Evolutionary conservation across 139 green algal genomes (phyloP).

Genomic region (Closterium sp.): DNA sequence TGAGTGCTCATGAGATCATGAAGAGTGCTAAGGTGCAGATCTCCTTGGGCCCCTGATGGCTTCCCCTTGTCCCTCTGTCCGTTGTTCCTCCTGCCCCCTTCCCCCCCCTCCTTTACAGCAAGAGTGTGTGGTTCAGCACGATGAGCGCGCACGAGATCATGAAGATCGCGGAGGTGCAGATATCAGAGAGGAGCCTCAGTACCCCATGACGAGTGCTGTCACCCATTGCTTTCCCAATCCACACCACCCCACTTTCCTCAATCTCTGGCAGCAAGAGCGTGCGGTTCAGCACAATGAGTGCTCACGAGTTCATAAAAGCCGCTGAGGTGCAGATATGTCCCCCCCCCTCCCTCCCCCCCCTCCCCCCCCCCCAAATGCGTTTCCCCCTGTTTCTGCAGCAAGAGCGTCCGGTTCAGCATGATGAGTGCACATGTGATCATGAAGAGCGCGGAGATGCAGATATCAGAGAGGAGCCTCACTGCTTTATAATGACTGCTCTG

Average conservation of each 20-base stretch:
- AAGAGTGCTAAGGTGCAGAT: conserved; percentile 63
- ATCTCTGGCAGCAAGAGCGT: conserved; percentile 57
- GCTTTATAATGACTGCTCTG: too few relatives aligned
- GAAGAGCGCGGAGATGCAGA: conserved; percentile 77
- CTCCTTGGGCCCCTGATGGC: too few relatives aligned
- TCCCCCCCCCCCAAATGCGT: too few relatives aligned
- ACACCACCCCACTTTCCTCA: too few relatives aligned
- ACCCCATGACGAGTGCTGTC: too few relatives aligned
- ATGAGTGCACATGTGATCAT: conserved; percentile 83
- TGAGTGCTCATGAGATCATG: conserved; percentile 80
- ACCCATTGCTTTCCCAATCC: too few relatives aligned
- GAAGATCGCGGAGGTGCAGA: conserved; percentile 77
- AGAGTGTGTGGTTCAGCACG: conserved; percentile 77
- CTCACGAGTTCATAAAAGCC: conserved; percentile 79
- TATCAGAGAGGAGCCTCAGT: conserved; percentile 47
- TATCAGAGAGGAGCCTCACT: conserved; percentile 47
- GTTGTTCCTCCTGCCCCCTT: not conserved
- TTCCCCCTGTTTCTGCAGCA: too few relatives aligned
- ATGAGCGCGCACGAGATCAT: conserved; percentile 83
- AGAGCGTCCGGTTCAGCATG: conserved; percentile 76
- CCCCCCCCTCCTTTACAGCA: not conserved
- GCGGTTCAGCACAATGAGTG: conserved; percentile 78
- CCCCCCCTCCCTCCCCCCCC: too few relatives aligned
- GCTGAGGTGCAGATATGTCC: too few relatives aligned
- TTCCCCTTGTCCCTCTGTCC: too few relatives aligned